A percentile compares a stretch with the other conserved stretches of the same genome.
phyloP scores from a whole-genome alignment of 306 rosid species.

The Echinosophora koreensis region DNA sequence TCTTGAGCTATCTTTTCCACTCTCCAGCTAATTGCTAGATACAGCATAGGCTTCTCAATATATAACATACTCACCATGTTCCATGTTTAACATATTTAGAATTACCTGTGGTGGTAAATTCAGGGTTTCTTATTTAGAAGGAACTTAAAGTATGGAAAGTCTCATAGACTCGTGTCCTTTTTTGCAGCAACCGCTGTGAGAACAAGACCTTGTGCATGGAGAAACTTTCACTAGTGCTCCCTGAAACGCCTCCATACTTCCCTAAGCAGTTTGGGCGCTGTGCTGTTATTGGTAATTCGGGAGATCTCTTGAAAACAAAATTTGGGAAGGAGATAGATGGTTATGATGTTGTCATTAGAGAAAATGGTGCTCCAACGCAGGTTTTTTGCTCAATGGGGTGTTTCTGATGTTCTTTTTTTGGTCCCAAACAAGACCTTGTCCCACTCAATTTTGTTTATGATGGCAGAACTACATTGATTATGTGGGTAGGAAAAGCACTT shows the following conservation, averaged over 20 bases:
- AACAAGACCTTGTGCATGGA: constrained; percentile 84
- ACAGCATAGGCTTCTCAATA: constrained; percentile 26
- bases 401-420: constrained; percentile 24
- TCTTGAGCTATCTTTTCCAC: neutral
- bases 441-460: constrained; percentile 34
- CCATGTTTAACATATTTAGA: constrained; percentile 29
- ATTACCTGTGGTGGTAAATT: constrained; percentile 4
- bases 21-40: neutral
- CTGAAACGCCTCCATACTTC: constrained; percentile 84
- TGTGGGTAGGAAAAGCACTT: constrained; percentile 88
- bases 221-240: constrained; percentile 93
- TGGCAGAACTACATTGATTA: constrained; percentile 82
- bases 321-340: constrained; percentile 92
- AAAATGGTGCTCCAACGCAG: constrained; percentile 95
- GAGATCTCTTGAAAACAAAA: constrained; percentile 92
- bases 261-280: constrained; percentile 91
- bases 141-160: constrained; percentile 29
- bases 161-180: constrained; percentile 32
- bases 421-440: constrained; percentile 36
- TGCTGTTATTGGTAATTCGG: constrained; percentile 97
- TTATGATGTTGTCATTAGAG: constrained; percentile 88
- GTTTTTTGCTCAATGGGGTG: constrained; percentile 51
- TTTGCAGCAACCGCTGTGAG: constrained; percentile 79
- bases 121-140: constrained; percentile 10
- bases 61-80: constrained; percentile 1